A percentile compares a stretch with the other conserved stretches of the same genome.
phyloP scores from a whole-genome alignment of 23 red algal species.

The Agarophyton chilense region DNA sequence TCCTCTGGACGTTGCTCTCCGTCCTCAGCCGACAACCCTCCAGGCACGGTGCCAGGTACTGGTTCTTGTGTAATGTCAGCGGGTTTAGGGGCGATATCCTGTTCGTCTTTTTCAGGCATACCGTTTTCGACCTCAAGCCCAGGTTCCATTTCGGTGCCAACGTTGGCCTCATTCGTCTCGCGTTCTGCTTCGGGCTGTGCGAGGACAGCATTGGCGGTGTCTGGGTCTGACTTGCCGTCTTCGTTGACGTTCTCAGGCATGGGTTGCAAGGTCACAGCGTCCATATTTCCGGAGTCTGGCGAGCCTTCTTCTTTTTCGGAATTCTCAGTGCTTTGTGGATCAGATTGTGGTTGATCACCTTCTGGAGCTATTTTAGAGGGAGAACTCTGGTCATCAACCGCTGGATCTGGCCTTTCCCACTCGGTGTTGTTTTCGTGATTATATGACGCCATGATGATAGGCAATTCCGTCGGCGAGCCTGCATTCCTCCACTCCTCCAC shows the following conservation, averaged over 20 bases:
- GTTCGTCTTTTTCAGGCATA: not conserved
- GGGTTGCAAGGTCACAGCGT: not conserved
- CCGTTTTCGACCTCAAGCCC: not conserved
- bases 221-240: not conserved
- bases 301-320: not conserved
- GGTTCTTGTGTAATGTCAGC: not conserved
- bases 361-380: not conserved
- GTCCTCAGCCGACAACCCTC: not conserved
- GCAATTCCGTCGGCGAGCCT: constrained; percentile 27
- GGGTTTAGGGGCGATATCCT: not conserved
- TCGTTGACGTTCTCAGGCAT: not conserved
- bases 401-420: not conserved
- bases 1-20: constrained; percentile 4
- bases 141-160: not conserved
- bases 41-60: not conserved
- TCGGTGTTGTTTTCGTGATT: not conserved
- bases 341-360: not conserved
- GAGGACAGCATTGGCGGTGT: not conserved
- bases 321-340: not conserved
- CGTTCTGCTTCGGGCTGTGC: not conserved
- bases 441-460: not conserved
- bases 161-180: too few relatives aligned
- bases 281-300: not conserved
- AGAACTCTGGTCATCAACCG: too few relatives aligned
- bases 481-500: constrained; percentile 42